Conservation (phyloP, 306 rosid species). For the Begonia peltatifolia region DNA sequence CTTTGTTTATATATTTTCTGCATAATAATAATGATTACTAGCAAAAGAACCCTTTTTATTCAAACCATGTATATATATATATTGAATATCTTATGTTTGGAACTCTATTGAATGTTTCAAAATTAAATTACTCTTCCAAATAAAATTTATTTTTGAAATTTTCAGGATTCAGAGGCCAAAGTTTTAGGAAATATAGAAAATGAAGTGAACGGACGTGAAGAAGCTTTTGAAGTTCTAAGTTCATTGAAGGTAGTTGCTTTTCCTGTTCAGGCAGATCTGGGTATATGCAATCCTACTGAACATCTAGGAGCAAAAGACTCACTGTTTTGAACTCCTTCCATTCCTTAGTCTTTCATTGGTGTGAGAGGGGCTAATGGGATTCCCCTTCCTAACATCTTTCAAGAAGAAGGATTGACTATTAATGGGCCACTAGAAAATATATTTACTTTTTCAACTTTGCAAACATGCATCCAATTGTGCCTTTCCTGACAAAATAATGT, state of each 20-base stretch:
- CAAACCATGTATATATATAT: background rate
- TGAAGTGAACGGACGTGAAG: conserved; percentile 29
- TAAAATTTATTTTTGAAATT: background rate
- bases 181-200: conserved; percentile 36
- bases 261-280: background rate
- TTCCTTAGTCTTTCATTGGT: background rate
- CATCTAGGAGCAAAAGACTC: background rate
- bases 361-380: background rate
- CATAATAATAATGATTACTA: too few relatives aligned
- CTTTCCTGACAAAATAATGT: conserved; percentile 22
- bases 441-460: conserved; percentile 2
- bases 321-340: background rate
- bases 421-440: too few relatives aligned
- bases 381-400: background rate
- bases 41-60: too few relatives aligned
- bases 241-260: conserved; percentile 48
- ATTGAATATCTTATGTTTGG: background rate
- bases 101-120: too few relatives aligned
- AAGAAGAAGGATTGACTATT: too few relatives aligned
- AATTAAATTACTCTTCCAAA: too few relatives aligned
- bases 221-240: conserved; percentile 35
- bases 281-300: background rate
- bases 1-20: too few relatives aligned
- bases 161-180: conserved; percentile 52
- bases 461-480: background rate